Percentiles rank a stretch among this genome's conserved stretches.
These are phyloP conservation scores for Secale cereale DNA, from an alignment of 176 grass and related monocot species.

Conservation along the genomic window DNA sequence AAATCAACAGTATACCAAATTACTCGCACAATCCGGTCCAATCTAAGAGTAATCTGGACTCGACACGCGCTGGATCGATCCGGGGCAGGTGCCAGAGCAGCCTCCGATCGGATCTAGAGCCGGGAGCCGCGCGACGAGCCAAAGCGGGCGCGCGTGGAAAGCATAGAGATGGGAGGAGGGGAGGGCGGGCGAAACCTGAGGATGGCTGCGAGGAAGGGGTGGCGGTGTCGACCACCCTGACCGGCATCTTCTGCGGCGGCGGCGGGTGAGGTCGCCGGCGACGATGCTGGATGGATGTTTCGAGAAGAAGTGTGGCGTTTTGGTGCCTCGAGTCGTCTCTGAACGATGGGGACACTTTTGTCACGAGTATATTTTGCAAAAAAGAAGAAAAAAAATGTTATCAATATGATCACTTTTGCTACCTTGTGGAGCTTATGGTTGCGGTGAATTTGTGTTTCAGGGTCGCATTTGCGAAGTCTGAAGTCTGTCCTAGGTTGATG, in stretches of 20 bases:
- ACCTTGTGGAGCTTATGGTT: no score
- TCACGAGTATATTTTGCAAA: neutral
- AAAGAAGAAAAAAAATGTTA: no score
- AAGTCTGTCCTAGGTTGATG: no score
- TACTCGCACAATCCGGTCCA: neutral
- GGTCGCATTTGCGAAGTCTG: no score
- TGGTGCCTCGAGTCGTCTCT: neutral
- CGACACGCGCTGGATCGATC: neutral
- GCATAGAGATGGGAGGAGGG: neutral
- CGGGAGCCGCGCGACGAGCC: neutral
- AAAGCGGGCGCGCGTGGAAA: neutral
- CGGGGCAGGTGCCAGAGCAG: neutral
- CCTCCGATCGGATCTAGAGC: conserved; percentile 13
- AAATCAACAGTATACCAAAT: neutral
- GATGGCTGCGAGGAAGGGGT: conserved; percentile 58
- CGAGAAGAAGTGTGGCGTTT: neutral
- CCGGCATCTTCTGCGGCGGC: conserved; percentile 53
- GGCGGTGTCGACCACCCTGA: conserved; percentile 66
- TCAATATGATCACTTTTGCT: no score
- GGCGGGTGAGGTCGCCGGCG: conserved; percentile 12
- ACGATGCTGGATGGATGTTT: neutral
- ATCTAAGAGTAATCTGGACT: neutral
- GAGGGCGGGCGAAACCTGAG: conserved; percentile 32
- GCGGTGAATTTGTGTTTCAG: no score
- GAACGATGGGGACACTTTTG: neutral